Conservation (phyloP, 805 yeast genomes). For the Pichia nanzhaoensis region DNA sequence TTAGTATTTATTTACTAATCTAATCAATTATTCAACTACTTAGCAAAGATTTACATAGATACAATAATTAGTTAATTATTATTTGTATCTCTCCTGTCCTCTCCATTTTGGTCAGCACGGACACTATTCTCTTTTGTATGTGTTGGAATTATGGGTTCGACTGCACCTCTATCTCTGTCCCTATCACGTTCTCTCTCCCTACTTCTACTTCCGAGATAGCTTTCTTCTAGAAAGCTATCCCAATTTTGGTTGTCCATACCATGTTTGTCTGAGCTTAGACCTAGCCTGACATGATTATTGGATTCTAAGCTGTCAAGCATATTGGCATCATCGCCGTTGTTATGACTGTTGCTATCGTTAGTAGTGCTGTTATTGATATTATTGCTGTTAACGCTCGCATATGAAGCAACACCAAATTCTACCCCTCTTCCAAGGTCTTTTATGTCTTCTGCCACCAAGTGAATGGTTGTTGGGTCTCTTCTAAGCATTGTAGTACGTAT, state of each 20-base stretch:
- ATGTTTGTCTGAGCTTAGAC: constrained; percentile 13
- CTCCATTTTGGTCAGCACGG: too few species aligned
- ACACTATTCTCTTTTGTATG: too few species aligned
- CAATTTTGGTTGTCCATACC: constrained; percentile 8
- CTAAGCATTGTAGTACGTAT: constrained; percentile 41
- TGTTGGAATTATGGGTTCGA: too few species aligned
- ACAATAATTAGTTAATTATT: too few species aligned
- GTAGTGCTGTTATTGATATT: not conserved
- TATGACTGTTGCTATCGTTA: not conserved
- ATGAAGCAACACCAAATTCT: constrained; percentile 8
- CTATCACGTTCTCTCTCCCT: not conserved
- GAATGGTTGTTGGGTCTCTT: constrained; percentile 63
- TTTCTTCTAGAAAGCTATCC: constrained; percentile 12
- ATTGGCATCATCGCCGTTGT: not conserved
- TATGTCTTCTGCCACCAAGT: constrained; percentile 63
- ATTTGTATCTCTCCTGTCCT: too few species aligned
- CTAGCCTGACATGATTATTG: constrained; percentile 1
- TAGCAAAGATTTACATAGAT: not conserved
- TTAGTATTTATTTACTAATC: too few species aligned
- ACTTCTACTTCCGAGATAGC: constrained; percentile 9
- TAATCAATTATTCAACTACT: not conserved
- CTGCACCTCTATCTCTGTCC: not conserved
- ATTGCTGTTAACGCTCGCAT: not conserved
- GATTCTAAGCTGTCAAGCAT: not conserved
- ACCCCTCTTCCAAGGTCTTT: constrained; percentile 26